Base-by-base conservation (phyloP, 108 stramenopile species). In the Skeletonema menzelii region DNA sequence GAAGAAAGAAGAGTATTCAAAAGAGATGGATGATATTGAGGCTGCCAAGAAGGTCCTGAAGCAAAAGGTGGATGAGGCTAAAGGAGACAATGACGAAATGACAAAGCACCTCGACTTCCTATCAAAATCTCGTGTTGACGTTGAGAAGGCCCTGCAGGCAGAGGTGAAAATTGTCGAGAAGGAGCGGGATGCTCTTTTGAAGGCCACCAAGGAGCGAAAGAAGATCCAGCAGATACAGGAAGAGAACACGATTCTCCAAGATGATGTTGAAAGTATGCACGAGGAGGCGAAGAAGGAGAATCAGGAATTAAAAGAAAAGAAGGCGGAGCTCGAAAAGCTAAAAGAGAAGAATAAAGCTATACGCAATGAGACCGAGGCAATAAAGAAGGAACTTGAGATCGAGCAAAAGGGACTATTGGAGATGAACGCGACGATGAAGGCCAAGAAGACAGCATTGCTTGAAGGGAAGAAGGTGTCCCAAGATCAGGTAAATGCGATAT, bases 171-270 rank as follows among this genome's bases (percentile, higher is more conserved):
- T 44, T 2, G 65, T 78, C 0, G 59, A 78, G 38, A 71, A 71
- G 38, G 77, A 78, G 32, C 63, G 65, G n/a, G 70, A 71, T 38
- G 40, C 70, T 6, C 38, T 79, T 10, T 60, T 72, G 28, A 71
- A 72, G 15, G 56, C 72, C 26, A 35, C 62, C 31, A 66, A 60
- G 10, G 56, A 72, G 30, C 59, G 78, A 0, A 79, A 72, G 53
- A 32, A 37, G 37, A 42, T 79, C 1, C 67, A 79, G 58, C 63
- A 68, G 37, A 57, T 65, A 63, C 73, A 80, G 67, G 49, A 44
- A 24, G 79, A 80, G 19, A 80, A 80, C 47, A 73, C 65, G 40
- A 72, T 59, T 37, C 31, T 80, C 14, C 67, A 80, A 35, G 59
- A 47, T 13, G 69, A 60, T 47, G 73, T 80, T 37, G 72, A 73